Evolutionary conservation across 2,329 filamentous ascomycete genomes (phyloP).

Genomic region (Fusarium tupiense): DNA sequence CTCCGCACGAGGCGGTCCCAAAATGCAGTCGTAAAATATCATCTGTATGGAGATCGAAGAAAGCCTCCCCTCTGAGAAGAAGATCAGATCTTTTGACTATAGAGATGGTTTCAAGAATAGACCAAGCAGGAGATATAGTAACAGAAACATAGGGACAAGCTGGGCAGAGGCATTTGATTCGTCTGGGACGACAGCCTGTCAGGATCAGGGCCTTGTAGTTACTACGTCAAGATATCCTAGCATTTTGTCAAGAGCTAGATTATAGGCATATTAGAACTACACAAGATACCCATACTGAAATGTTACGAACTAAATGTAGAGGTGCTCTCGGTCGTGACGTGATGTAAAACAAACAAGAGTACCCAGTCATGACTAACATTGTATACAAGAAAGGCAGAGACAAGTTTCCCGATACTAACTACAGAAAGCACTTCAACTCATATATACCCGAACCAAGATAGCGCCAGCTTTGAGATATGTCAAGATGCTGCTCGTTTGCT

Average conservation of each 20-base stretch:
- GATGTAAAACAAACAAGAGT: background rate
- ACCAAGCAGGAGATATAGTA: background rate
- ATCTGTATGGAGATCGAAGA: background rate
- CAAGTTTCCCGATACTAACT: fast-evolving
- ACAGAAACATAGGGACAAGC: background rate
- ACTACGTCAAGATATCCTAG: background rate
- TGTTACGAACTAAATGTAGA: background rate
- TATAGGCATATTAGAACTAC: background rate
- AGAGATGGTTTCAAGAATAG: background rate
- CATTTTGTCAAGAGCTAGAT: no score
- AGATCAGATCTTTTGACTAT: fast-evolving
- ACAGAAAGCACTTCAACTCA: fast-evolving
- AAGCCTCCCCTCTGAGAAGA: background rate
- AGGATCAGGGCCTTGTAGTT: background rate
- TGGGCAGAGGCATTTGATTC: background rate
- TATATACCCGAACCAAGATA: background rate
- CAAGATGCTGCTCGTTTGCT: no score
- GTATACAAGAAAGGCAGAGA: background rate
- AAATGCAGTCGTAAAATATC: background rate
- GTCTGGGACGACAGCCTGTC: background rate
- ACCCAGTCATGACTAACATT: background rate
- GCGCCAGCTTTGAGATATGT: no score
- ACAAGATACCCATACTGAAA: no score
- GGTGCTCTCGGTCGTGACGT: background rate
- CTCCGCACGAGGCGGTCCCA: no score